phyloP scores from a whole-genome alignment of 495 filamentous ascomycete genomes.

The Cudoniella acicularis region DNA sequence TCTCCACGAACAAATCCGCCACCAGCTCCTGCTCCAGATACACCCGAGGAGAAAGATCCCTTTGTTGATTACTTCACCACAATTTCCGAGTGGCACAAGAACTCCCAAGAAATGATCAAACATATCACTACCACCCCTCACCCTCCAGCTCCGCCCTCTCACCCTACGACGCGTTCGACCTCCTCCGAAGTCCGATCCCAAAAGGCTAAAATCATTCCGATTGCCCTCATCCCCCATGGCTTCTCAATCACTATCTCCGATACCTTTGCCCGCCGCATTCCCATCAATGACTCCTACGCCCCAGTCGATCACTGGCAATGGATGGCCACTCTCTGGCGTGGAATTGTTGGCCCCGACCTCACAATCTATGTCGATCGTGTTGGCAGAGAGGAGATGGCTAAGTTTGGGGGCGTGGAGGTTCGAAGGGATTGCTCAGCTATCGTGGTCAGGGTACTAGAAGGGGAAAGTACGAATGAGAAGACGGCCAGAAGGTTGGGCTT shows the following conservation, averaged over 20 bases:
- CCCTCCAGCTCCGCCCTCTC: neutral
- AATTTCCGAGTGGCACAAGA: constrained; percentile 69
- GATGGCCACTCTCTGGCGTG: constrained; percentile 93
- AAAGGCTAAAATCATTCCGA: constrained; percentile 39
- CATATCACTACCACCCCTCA: constrained; percentile 49
- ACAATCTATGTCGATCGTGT: constrained; percentile 62
- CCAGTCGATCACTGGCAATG: constrained; percentile 96
- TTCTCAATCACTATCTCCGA: constrained; percentile 78
- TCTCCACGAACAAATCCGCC: neutral
- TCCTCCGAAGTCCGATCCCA: neutral
- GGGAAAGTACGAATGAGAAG: constrained; percentile 53
- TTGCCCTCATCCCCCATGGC: constrained; percentile 66
- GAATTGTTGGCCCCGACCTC: constrained; percentile 80
- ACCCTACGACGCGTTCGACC: neutral
- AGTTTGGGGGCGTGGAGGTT: constrained; percentile 24
- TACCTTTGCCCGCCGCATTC: constrained; percentile 63
- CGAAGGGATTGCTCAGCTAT: constrained; percentile 40
- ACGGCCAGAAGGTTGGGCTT: constrained; percentile 70
- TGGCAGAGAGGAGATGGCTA: constrained; percentile 41
- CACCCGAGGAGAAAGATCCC: constrained; percentile 29
- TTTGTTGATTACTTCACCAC: constrained; percentile 63
- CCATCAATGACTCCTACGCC: constrained; percentile 72
- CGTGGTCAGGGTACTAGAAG: constrained; percentile 42
- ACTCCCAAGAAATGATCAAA: constrained; percentile 59
- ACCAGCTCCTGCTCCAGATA: neutral